phyloP scores from a whole-genome alignment of 2,329 filamentous ascomycete genomes.

The Stemphylium lycopersici region DNA sequence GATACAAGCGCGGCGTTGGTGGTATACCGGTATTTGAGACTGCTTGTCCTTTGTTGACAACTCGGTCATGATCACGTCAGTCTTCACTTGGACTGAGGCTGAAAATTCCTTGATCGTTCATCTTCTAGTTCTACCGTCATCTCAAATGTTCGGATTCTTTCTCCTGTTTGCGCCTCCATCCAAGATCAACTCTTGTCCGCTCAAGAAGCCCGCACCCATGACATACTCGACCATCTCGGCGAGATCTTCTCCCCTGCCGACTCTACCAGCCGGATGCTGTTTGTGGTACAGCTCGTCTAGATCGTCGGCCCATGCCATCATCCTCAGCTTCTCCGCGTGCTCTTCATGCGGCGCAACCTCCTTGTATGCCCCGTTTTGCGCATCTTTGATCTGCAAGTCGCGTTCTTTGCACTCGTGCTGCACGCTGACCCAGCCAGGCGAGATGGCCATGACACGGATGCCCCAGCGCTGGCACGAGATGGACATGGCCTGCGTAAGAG shows the following conservation, averaged over 20 bases:
- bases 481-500: constrained; percentile 57
- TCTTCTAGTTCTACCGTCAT: not conserved
- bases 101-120: too few relatives aligned
- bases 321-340: constrained; percentile 16
- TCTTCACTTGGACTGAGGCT: not conserved
- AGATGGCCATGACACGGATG: constrained; percentile 55
- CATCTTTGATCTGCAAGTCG: constrained; percentile 47
- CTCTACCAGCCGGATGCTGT: constrained; percentile 58
- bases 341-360: constrained; percentile 25
- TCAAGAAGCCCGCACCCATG: constrained; percentile 49
- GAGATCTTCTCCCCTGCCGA: constrained; percentile 58
- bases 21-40: not conserved
- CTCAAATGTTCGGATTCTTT: constrained; percentile 31
- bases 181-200: constrained; percentile 38
- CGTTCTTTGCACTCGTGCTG: constrained; percentile 49
- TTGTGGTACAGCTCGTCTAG: constrained; percentile 53
- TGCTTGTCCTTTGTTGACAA: not conserved
- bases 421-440: constrained; percentile 60
- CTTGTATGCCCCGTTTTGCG: constrained; percentile 24
- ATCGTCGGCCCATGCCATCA: constrained; percentile 53
- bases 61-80: not conserved
- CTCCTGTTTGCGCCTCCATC: constrained; percentile 31
- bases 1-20: constrained; percentile 11
- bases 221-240: constrained; percentile 51
- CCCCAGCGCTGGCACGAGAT: constrained; percentile 52